Base-by-base conservation (phyloP, 2,329 filamentous ascomycete species). In the Orbilia quercus region DNA sequence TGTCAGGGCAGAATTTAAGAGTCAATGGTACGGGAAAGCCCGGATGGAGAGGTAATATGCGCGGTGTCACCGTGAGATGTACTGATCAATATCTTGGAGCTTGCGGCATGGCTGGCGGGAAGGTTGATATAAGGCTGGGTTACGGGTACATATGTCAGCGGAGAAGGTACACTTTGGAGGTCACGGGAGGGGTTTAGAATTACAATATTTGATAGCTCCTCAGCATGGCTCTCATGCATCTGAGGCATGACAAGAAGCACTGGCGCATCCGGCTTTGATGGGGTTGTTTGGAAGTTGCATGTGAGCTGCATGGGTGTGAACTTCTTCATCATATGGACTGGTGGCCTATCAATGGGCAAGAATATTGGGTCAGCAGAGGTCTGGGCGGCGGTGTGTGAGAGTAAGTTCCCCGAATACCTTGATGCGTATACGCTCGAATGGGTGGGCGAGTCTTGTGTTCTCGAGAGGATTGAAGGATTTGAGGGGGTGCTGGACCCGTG, bases 261-360 rank as follows among this genome's bases (percentile, higher is more conserved):
- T 2, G 69, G 69, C 6, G 69, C 53, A 51, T 73, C 48, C 6
- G 54, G 53, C 47, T 65, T 64, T 18, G 60, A 47, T 14, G 69
- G 69, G 2, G 69, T 73, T n/a, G 69, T 73, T 50, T 73, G 69
- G 28, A 73, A 73, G 40, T 73, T 73, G 42, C 69, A 73, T 11
- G 69, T 73, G 14, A 73, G 60, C 31, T 73, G 69, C 69, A 73
- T 73, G 2, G 69, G 69, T 34, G 60, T 73, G 25, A 73, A 73
- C 16, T 40, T 73, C n/a, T 73, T 66, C 69, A 73, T 73, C 31
- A 23, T 48, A 36, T 73, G 69, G 4, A 73, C 42, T 2, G 67
- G 67, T 40, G 57, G 59, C 42, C 51, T 71, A 45, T 5, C 20
- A 12, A 22, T 45, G 16, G n/a, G n/a, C n/a, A 45, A 20, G 3